Base-by-base conservation (phyloP, 768 basidiomycete genomes). In the Serendipita sp. region DNA sequence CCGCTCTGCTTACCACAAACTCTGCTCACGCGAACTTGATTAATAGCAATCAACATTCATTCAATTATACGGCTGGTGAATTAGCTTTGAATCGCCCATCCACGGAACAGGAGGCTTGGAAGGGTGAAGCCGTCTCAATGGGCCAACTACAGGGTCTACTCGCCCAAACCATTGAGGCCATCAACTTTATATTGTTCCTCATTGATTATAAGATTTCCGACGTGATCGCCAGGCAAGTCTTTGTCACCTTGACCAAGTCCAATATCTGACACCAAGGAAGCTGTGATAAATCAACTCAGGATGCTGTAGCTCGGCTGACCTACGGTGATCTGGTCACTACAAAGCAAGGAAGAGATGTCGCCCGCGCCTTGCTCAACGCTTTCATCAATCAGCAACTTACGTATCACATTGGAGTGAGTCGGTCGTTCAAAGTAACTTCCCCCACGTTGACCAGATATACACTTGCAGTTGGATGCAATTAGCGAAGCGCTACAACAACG, bases 371-470 rank as follows among this genome's bases (percentile, higher is more conserved):
- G 42, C 94, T 98, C 11, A 98, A 95, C 66, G 85, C 94, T 33
- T 82, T 99, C 67, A 98, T 99, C 67, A 90, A 99, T 72, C 92
- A 95, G 70, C 96, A 99, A 71, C 98, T 98, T 67, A 90, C 90
- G 22, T 91, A 95, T 70, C 93, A 98, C 70, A 89, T 93, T 60
- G 92, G 90, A 66, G 93, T 94, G 72, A 38, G 38, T 68, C 88
- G n/a, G n/a, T n/a, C n/a, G n/a, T n/a, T n/a, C n/a, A n/a, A n/a
- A n/a, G n/a, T 72, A 14, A 22, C 3, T 3, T n/a, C 63, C 60
- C 60, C 20, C 61, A 30, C 41, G 22, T 1, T 34, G 14, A 16
- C 41, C 41, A 62, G 42, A 42, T n/a, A n/a, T 53, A 22, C 31
- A 26, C 7, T 38, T 22, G 31, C 63, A 95, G 93, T 90, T 99